Evolutionary conservation across 2,329 filamentous ascomycete genomes (phyloP), one percentile per base, ranked within the genome.

Genomic region (Drechslera avenae): DNA sequence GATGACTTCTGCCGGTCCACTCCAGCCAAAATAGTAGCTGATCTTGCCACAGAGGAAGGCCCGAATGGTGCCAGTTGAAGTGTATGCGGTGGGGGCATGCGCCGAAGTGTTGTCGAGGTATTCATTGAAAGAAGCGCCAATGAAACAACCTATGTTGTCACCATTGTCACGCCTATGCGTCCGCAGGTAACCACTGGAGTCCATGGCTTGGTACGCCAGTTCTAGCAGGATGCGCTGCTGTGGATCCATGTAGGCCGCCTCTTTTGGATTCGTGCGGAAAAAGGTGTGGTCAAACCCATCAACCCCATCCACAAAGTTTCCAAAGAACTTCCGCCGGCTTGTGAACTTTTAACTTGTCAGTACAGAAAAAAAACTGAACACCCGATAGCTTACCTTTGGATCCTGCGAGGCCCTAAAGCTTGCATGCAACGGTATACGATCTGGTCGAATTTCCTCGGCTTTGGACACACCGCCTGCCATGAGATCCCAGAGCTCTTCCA

Each of bases 151-250:
- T 23, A 69, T 61, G 19, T 54, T 51, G 14, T 34, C 21, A 7
- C 19, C 41, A n/a, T 42, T 34, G 3, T 44, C 41, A 3, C 19
- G 41, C 9, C 28, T 44, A 9, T 35, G 19, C 9, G 19, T 28
- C 8, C 33, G 42, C 17, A 52, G 47, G 47, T 51, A 59, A 6
- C 67, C 69, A n/a, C 52, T 59, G 34, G 62, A 66, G 71, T 70
- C 39, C 76, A 77, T 43, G 62, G 73, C 69, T 49, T 75, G 63
- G 33, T 67, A 69, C 1, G 57, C 51, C 1, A 55, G 39, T 33
- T 69, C 54, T 2, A 69, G 52, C 4, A 63, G 46, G 14, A 60
- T 39, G 3, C 66, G 57, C 26, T 67, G 59, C 33, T 67, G 60
- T 3, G 63, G 63, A 43, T 68, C 62, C 52, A 64, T 63, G n/a